Base-by-base conservation (phyloP, 2,329 filamentous ascomycete species). In the Stagonosporopsis cucurbitacearum region DNA sequence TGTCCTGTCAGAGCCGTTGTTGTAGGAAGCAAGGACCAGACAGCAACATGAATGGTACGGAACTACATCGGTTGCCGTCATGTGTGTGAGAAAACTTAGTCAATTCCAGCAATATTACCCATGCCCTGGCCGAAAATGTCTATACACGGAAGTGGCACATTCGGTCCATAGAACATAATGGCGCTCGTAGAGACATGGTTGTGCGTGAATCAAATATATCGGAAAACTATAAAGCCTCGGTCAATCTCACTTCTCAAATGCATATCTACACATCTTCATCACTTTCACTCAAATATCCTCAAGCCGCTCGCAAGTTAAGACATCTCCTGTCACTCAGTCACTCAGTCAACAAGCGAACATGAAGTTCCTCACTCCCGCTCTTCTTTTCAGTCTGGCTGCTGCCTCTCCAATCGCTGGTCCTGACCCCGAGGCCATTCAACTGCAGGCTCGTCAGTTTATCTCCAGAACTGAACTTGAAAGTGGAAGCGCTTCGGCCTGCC, bases 401-500 rank as follows among this genome's bases (percentile, higher is more conserved):
- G 47, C 52, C 6, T 49, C 58, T 28, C 63, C 63, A n/a, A 54
- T 65, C 19, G 47, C 52, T 3, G 5, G 37, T 5, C 20, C 42
- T 1, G 23, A 56, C 41, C 22, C 52, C 2, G 23, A 32, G 17
- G 35, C 25, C 20, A 47, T 45, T 3, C 56, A 57, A 13, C 22
- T 64, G 3, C 47, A 64, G 28, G 44, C 43, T 28, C 63, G 64
- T 28, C 59, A 68, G n/a, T 25, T 61, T 4, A 35, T 47, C 12
- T 57, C 58, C 3, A 55, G 57, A 11, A 66, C 51, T 17, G 66
- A 71, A n/a, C 68, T 71, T 15, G 65, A 70, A 25, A 55, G 43
- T 13, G 68, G 68, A 30, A 60, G 44, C 22, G 35, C 62, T 15
- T 54, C 57, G n/a, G 43, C 58, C 11, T 71, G 69, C 33, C 68